phyloP scores from a whole-genome alignment of 2,329 filamentous ascomycete genomes.

The Cordyceps militaris region DNA sequence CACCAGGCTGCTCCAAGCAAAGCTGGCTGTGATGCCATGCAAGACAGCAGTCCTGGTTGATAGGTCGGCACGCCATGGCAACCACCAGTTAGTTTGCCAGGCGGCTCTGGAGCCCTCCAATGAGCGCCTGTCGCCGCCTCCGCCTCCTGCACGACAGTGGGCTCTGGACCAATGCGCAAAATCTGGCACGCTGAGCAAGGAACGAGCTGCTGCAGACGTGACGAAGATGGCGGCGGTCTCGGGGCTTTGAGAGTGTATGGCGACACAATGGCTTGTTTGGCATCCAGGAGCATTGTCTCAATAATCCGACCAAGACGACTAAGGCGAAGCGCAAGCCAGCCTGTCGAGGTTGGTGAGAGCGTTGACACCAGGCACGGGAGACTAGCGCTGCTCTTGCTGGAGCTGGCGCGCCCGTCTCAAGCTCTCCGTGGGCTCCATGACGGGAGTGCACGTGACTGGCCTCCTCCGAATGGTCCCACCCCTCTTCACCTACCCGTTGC shows the following conservation, averaged over 20 bases:
- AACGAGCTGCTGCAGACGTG: not conserved
- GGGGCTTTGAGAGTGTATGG: not conserved
- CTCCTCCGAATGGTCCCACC: slow-evolving; percentile 16
- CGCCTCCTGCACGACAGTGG: slow-evolving; percentile 13
- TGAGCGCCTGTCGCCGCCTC: slow-evolving; percentile 3
- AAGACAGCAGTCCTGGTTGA: slow-evolving; percentile 6
- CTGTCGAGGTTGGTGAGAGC: not conserved
- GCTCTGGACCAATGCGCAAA: slow-evolving; percentile 7
- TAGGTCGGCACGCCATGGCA: slow-evolving; percentile 9
- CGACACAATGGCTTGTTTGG: not conserved
- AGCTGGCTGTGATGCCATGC: not conserved
- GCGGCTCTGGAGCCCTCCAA: slow-evolving; percentile 11
- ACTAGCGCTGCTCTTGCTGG: slow-evolving; percentile 1
- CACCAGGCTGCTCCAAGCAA: not conserved
- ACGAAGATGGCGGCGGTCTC: not conserved
- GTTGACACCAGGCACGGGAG: not conserved
- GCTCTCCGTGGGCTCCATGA: not conserved
- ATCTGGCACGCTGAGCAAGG: not conserved
- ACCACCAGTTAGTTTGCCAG: slow-evolving; percentile 1
- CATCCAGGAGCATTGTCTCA: not conserved
- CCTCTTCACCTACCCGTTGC: not conserved
- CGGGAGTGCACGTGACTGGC: slow-evolving; percentile 24
- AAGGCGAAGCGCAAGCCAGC: not conserved
- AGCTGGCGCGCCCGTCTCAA: not conserved
- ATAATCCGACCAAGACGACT: not conserved